A percentile compares a stretch with the other conserved stretches of the same genome.
These are phyloP conservation scores for Elymus sibiricus DNA, from an alignment of 176 grass and related monocot species.

Conservation along the genomic window DNA sequence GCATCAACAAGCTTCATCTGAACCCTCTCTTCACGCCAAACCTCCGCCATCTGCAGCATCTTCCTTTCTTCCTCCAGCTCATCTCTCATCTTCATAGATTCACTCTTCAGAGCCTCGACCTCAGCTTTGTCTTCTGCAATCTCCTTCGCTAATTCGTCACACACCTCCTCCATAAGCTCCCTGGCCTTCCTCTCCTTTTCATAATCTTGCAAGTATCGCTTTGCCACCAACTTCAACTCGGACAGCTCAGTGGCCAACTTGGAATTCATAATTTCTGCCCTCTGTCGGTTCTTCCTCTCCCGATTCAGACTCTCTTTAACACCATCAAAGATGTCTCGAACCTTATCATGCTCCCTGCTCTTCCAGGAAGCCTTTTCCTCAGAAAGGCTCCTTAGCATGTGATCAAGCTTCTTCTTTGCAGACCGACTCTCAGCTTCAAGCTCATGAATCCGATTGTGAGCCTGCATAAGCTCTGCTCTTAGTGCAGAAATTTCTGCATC, in stretches of 20 bases:
- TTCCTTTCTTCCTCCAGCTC: conserved; percentile 82
- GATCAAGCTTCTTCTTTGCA: conserved; percentile 64
- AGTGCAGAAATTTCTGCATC: conserved; percentile 47
- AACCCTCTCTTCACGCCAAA: conserved; percentile 96
- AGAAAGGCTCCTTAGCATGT: conserved; percentile 49
- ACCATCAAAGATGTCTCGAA: conserved; percentile 42
- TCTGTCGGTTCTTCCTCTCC: conserved; percentile 61
- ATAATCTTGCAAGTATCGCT: conserved; percentile 51
- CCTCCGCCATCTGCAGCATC: conserved; percentile 98
- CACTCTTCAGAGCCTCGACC: conserved; percentile 70
- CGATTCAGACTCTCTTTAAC: conserved; percentile 55
- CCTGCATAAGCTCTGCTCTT: conserved; percentile 47
- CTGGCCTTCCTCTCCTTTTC: conserved; percentile 78
- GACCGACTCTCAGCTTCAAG: conserved; percentile 49
- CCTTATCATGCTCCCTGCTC: conserved; percentile 67
- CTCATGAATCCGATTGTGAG: conserved; percentile 39
- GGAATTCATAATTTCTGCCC: conserved; percentile 56
- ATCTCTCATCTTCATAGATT: conserved; percentile 63
- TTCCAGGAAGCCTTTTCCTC: conserved; percentile 61
- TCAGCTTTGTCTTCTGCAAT: conserved; percentile 74
- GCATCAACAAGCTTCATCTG: conserved; percentile 97
- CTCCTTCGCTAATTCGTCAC: conserved; percentile 72
- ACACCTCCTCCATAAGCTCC: conserved; percentile 72
- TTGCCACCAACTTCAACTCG: conserved; percentile 47
- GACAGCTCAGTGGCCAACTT: conserved; percentile 58